Evolutionary conservation across 352 stramenopile species (phyloP).

Genomic region (Globisporangium polare): DNA sequence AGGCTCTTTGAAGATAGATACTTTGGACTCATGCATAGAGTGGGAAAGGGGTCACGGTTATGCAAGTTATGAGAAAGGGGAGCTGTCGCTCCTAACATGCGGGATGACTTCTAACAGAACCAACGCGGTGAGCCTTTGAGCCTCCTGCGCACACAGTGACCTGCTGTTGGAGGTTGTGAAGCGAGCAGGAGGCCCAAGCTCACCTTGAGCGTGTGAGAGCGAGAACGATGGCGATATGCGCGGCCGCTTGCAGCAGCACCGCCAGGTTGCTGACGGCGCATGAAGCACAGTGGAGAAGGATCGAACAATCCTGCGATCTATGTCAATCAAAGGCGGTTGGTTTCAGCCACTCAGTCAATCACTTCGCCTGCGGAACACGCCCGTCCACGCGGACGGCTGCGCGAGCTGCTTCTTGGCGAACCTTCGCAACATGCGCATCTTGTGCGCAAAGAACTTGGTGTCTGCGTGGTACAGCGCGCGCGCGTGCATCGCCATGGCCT

Average conservation of each 20-base stretch:
- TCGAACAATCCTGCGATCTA: too few species aligned
- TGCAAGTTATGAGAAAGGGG: too few species aligned
- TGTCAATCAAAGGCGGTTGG: neutral
- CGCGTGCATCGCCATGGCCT: slow-evolving; percentile 23
- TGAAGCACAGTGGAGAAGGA: neutral
- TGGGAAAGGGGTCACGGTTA: too few species aligned
- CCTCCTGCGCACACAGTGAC: too few species aligned
- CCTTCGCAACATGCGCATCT: neutral
- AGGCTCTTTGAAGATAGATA: too few species aligned
- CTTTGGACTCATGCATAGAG: too few species aligned
- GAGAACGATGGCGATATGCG: slow-evolving; percentile 6
- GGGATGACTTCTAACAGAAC: too few species aligned
- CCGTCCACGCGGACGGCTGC: neutral
- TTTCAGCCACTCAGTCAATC: neutral
- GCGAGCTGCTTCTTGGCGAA: neutral
- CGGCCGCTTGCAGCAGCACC: neutral
- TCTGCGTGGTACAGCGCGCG: slow-evolving; percentile 43
- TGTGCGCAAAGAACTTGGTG: slow-evolving; percentile 38
- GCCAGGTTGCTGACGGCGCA: slow-evolving; percentile 5
- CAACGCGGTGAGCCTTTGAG: too few species aligned
- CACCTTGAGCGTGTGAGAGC: neutral
- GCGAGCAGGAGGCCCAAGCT: too few species aligned
- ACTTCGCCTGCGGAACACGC: neutral
- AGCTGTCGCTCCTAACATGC: too few species aligned
- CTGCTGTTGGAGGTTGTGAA: too few species aligned